phyloP scores from a whole-genome alignment of 2,329 filamentous ascomycete genomes.

The Pyricularia grisea region DNA sequence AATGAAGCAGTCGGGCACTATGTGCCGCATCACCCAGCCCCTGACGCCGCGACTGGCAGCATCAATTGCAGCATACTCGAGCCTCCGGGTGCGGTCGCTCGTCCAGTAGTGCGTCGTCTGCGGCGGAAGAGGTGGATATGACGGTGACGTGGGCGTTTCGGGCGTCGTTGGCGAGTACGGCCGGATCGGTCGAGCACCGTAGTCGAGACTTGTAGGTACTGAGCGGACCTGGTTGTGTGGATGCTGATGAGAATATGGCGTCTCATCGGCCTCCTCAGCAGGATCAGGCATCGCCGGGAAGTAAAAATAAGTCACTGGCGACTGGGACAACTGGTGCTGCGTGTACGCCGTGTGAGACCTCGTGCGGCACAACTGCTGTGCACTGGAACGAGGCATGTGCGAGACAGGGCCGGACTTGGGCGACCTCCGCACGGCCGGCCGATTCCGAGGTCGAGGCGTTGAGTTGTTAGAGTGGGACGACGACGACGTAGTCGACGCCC shows the following conservation, averaged over 20 bases:
- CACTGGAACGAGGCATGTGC: slow-evolving; percentile 15
- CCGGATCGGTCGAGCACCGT: slow-evolving; percentile 3
- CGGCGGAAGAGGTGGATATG: slow-evolving; percentile 31
- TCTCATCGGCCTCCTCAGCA: slow-evolving; percentile 7
- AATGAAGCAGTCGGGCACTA: slow-evolving; percentile 53
- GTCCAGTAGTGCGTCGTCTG: slow-evolving; percentile 60
- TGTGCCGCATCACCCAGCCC: slow-evolving; percentile 47
- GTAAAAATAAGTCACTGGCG: slow-evolving; percentile 32
- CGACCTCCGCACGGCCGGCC: slow-evolving; percentile 31
- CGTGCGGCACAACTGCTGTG: slow-evolving; percentile 16
- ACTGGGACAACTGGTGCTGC: slow-evolving; percentile 16
- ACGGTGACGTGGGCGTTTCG: slow-evolving; percentile 18
- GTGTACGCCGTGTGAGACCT: slow-evolving; percentile 18
- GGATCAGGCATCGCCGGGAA: slow-evolving; percentile 32
- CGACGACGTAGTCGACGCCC: slow-evolving; percentile 18
- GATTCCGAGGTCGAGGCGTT: slow-evolving; percentile 21
- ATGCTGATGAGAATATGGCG: slow-evolving; percentile 7
- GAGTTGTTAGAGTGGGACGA: slow-evolving; percentile 17
- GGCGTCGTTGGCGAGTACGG: slow-evolving; percentile 8
- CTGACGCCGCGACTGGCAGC: slow-evolving; percentile 49
- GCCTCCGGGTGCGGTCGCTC: slow-evolving; percentile 49
- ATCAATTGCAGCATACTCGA: slow-evolving; percentile 60
- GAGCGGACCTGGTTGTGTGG: slow-evolving; percentile 1
- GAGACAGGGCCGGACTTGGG: slow-evolving; percentile 24
- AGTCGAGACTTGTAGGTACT: slow-evolving; percentile 5